These are phyloP conservation scores for Arctium lappa DNA, from an alignment of 129 eudicot genomes.

Conservation along the genomic window DNA sequence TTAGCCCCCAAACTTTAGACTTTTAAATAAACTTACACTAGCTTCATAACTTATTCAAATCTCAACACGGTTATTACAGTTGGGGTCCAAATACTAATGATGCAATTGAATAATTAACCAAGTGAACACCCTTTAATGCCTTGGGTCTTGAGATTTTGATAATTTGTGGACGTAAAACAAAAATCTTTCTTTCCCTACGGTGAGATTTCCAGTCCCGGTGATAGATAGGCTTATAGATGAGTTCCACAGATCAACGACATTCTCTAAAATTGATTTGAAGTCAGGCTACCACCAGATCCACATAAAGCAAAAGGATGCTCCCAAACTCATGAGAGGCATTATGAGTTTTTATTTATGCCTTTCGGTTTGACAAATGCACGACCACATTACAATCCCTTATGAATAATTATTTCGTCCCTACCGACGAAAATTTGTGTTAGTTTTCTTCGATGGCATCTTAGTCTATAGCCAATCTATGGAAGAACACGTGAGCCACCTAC, in stretches of 20 bases:
- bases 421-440: not conserved
- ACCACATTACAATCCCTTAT: not conserved
- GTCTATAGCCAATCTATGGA: not conserved
- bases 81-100: too few relatives aligned
- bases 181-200: not conserved
- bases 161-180: not conserved
- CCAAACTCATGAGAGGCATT: not conserved
- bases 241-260: not conserved
- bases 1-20: too few relatives aligned
- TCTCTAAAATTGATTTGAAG: not conserved
- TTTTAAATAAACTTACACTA: too few relatives aligned
- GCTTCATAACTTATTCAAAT: too few relatives aligned
- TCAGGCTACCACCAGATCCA: not conserved
- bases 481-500: not conserved
- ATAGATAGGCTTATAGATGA: not conserved
- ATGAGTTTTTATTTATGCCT: not conserved
- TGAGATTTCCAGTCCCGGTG: not conserved
- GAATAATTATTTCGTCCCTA: not conserved
- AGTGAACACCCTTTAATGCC: not conserved
- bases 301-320: not conserved
- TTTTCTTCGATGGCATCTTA: not conserved
- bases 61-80: too few relatives aligned
- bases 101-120: not conserved
- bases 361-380: not conserved
- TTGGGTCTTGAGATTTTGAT: not conserved